Conservation (phyloP, 1,284 basidiomycete species). For the Malassezia cuniculi region DNA sequence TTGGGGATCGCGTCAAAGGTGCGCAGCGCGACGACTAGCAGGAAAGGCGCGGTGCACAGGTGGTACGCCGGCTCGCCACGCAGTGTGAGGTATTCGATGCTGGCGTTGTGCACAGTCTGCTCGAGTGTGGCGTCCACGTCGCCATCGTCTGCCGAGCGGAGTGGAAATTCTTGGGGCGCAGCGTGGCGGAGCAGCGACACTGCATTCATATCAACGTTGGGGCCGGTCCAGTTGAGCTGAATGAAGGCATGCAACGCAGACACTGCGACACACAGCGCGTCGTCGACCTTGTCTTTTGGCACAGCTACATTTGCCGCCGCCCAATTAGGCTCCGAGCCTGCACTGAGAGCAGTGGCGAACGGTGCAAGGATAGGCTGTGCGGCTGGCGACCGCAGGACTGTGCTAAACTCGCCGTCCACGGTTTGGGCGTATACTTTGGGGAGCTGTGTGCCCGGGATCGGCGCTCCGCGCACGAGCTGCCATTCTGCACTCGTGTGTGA, state of each 20-base stretch:
- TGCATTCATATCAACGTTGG: conserved; percentile 52
- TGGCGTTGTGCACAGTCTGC: conserved; percentile 51
- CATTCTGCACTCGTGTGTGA: conserved; percentile 3
- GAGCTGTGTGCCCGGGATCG: neutral
- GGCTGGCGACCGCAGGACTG: neutral
- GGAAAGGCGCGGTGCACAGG: conserved; percentile 58
- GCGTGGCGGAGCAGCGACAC: conserved; percentile 44
- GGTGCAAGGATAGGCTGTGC: conserved; percentile 2
- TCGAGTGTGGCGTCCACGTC: conserved; percentile 25
- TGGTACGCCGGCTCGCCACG: conserved; percentile 94
- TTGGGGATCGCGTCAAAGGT: conserved; percentile 52
- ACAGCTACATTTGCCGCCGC: no score
- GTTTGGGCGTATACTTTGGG: neutral
- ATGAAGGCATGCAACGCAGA: conserved; percentile 77
- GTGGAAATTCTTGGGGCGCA: conserved; percentile 47
- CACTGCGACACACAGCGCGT: conserved; percentile 55
- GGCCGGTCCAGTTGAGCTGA: conserved; percentile 94
- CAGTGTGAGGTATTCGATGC: conserved; percentile 65
- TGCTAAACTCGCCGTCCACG: neutral
- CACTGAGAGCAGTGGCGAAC: conserved; percentile 1
- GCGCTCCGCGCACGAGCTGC: conserved; percentile 6
- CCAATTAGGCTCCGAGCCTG: no score
- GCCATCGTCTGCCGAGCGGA: conserved; percentile 50
- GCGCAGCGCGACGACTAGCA: conserved; percentile 65
- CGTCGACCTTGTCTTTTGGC: no score